Base-by-base conservation (phyloP, 495 filamentous ascomycete genomes). In the Penicillium salamii region DNA sequence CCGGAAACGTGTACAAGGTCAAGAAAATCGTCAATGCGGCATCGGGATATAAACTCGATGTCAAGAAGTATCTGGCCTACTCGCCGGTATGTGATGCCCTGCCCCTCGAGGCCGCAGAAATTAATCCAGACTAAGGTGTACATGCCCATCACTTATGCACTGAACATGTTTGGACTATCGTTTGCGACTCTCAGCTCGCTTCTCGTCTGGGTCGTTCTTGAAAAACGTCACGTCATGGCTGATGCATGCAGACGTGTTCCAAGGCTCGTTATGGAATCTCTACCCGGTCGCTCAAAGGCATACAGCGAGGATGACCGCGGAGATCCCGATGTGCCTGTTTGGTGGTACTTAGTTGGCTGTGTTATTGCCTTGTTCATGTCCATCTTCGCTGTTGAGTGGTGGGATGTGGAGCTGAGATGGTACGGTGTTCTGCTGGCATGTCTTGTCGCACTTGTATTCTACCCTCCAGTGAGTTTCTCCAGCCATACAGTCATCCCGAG, bases 341-440 rank as follows among this genome's bases (percentile, higher is more conserved):
- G 75, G 53, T 93, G 89, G 89, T 93, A 93, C 60, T 65, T 90
- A 14, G 18, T 78, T 18, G 86, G 83, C 0, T 88, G 84, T 48
- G 54, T 85, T 1, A 70, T 79, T 15, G 91, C 90, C 80, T 76
- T 81, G 1, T 83, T 82, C 5, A 79, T 90, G 37, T 81, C 86
- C 5, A 87, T 93, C 15, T 91, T 92, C 57, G 81, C 90, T 83
- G 60, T 93, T 85, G 66, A 87, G 83, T 7, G 78, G 88, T 52
- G 82, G 90, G 64, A 76, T 84, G 18, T 86, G 80, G 1, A 90
- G 82, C 85, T 92, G 84, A 61, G 53, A 15, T 66, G 63, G 63
- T 66, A 66, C 18, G 89, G 89, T 8, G 71, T 92, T 6, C 70
- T 95, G 11, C 75, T 95, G 6, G 87, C 89, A 1, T 74, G 90